phyloP scores from a whole-genome alignment of 441 rosid species.

The Bruguiera hainesii region DNA sequence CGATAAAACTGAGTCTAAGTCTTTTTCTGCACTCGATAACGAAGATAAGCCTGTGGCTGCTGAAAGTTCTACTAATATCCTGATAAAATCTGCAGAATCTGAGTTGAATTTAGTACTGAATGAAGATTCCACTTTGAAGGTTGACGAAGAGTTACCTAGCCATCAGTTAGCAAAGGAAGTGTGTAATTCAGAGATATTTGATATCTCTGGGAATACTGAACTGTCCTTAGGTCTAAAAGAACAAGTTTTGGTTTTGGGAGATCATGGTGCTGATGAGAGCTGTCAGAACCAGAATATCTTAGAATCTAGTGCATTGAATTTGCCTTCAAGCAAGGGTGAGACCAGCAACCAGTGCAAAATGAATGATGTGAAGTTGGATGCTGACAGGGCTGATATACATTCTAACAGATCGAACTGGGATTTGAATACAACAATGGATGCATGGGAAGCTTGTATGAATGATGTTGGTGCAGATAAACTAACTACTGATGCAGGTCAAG shows the following conservation, averaged over 20 bases:
- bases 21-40: slow-evolving; percentile 27
- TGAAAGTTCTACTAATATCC: slow-evolving; percentile 15
- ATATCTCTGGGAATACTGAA: slow-evolving; percentile 27
- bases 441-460: slow-evolving; percentile 53
- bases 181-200: slow-evolving; percentile 19
- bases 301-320: slow-evolving; percentile 43
- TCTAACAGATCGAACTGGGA: slow-evolving; percentile 76
- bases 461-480: slow-evolving; percentile 29
- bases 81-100: slow-evolving; percentile 20
- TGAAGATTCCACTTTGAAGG: slow-evolving; percentile 24
- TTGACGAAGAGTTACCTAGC: slow-evolving; percentile 19
- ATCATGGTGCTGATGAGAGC: slow-evolving; percentile 25
- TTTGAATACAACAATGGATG: slow-evolving; percentile 84
- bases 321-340: slow-evolving; percentile 49
- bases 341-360: slow-evolving; percentile 22
- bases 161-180: slow-evolving; percentile 26
- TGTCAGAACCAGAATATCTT: slow-evolving; percentile 25
- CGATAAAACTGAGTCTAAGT: slow-evolving; percentile 24
- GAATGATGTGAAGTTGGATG: slow-evolving; percentile 24
- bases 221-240: slow-evolving; percentile 34
- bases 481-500: slow-evolving; percentile 26
- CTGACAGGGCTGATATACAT: slow-evolving; percentile 20
- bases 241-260: slow-evolving; percentile 20
- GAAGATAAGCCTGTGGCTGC: slow-evolving; percentile 25
- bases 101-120: slow-evolving; percentile 31